Conservation (phyloP, 176 grass and related monocot species). For the Poa annua region DNA sequence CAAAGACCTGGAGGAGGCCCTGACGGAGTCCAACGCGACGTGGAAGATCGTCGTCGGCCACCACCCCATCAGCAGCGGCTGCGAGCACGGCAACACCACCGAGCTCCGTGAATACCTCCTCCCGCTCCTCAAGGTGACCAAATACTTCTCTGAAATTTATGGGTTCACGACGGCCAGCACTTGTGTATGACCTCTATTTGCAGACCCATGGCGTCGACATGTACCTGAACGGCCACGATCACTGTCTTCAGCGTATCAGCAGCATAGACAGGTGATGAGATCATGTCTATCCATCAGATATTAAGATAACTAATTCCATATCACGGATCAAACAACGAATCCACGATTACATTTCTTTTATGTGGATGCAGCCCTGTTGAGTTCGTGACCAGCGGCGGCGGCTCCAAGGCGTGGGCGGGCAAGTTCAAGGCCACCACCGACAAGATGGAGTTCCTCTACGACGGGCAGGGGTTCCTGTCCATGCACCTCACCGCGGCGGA, state of each 20-base stretch:
- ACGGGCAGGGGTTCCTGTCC: constrained; percentile 89
- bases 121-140: constrained; percentile 66
- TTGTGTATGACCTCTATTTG: background rate
- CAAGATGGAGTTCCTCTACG: constrained; percentile 77
- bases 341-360: no score
- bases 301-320: background rate
- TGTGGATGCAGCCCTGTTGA: constrained; percentile 47
- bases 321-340: background rate
- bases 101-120: constrained; percentile 70
- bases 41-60: constrained; percentile 98
- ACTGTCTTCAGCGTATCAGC: constrained; percentile 83
- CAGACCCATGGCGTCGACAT: constrained; percentile 59
- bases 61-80: constrained; percentile 84
- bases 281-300: background rate
- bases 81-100: constrained; percentile 84
- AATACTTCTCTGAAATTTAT: no score
- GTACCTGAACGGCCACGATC: constrained; percentile 86
- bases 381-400: constrained; percentile 77
- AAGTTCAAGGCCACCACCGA: constrained; percentile 55
- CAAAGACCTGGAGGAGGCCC: constrained; percentile 59
- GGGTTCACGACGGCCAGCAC: no score
- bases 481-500: constrained; percentile 55
- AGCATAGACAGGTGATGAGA: constrained; percentile 65
- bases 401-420: constrained; percentile 83
- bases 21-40: constrained; percentile 56